These are phyloP conservation scores for Mycena leptocephala DNA, from an alignment of 768 basidiomycete genomes.

Conservation along the genomic window DNA sequence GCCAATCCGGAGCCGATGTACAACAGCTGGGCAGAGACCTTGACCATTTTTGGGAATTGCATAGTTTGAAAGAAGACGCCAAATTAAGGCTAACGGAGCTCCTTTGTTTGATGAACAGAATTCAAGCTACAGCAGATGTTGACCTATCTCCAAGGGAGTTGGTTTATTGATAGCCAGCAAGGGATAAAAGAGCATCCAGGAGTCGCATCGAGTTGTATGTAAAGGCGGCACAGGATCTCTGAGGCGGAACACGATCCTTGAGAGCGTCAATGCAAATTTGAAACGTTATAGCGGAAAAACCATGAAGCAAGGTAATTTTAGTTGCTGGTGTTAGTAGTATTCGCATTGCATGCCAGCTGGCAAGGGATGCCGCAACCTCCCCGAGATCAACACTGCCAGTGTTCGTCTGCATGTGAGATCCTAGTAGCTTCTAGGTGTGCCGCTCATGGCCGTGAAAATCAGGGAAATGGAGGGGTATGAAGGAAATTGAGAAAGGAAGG, in stretches of 20 bases:
- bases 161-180: not conserved
- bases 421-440: not conserved
- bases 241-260: no score
- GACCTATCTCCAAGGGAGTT: slow-evolving; percentile 24
- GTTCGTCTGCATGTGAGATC: not conserved
- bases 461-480: not conserved
- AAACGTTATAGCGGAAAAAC: slow-evolving; percentile 2
- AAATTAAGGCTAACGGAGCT: slow-evolving; percentile 27
- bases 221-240: not conserved
- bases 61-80: not conserved
- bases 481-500: not conserved
- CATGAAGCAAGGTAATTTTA: not conserved
- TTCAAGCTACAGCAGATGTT: not conserved
- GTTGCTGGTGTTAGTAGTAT: not conserved
- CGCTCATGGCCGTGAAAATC: not conserved
- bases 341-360: slow-evolving; percentile 1
- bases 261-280: slow-evolving; percentile 8
- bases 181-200: not conserved
- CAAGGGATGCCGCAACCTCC: not conserved
- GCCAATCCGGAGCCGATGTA: slow-evolving; percentile 20
- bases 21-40: slow-evolving; percentile 5
- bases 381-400: not conserved
- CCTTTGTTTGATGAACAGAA: slow-evolving; percentile 15
- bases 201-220: not conserved
- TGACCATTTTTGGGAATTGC: slow-evolving; percentile 14